Evolutionary conservation across 306 rosid species (phyloP).

Genomic region (Trichosanthes truncata): DNA sequence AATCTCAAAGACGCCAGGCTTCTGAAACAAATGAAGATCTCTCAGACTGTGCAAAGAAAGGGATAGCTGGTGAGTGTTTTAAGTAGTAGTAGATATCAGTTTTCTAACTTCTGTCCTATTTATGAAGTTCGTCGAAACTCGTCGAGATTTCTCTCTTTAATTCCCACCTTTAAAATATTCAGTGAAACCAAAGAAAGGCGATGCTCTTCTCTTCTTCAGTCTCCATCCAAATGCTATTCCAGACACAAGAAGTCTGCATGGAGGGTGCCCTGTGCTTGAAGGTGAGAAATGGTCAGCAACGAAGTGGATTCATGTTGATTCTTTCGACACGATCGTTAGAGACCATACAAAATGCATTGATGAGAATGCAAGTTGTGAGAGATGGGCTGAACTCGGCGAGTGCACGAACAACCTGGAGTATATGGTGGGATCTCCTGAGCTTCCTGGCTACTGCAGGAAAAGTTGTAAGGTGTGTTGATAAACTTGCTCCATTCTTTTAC

Average conservation of each 20-base stretch:
- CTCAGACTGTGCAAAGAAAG: constrained; percentile 89
- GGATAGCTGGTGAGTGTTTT: constrained; percentile 63
- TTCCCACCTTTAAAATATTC: constrained; percentile 9
- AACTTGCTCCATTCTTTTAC: neutral
- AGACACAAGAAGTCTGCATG: constrained; percentile 82
- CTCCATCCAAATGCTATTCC: constrained; percentile 68
- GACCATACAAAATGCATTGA: constrained; percentile 55
- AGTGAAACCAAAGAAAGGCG: constrained; percentile 95
- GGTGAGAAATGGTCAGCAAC: constrained; percentile 99
- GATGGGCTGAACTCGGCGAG: constrained; percentile 96
- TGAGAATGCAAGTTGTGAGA: constrained; percentile 64
- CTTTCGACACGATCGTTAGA: constrained; percentile 56
- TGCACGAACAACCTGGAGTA: constrained; percentile 77
- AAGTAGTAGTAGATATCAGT: neutral
- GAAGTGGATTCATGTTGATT: constrained; percentile 90
- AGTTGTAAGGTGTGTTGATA: constrained; percentile 71
- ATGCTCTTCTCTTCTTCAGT: constrained; percentile 96
- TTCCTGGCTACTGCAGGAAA: constrained; percentile 84
- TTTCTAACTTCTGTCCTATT: neutral
- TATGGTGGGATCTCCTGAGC: constrained; percentile 78
- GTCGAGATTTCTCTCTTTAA: constrained; percentile 10
- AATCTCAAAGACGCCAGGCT: constrained; percentile 46
- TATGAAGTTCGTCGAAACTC: constrained; percentile 2
- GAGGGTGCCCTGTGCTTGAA: constrained; percentile 90
- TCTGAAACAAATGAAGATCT: constrained; percentile 42